Base-by-base conservation (phyloP, 208 protist species). In the Balamuthia mandrillaris region DNA sequence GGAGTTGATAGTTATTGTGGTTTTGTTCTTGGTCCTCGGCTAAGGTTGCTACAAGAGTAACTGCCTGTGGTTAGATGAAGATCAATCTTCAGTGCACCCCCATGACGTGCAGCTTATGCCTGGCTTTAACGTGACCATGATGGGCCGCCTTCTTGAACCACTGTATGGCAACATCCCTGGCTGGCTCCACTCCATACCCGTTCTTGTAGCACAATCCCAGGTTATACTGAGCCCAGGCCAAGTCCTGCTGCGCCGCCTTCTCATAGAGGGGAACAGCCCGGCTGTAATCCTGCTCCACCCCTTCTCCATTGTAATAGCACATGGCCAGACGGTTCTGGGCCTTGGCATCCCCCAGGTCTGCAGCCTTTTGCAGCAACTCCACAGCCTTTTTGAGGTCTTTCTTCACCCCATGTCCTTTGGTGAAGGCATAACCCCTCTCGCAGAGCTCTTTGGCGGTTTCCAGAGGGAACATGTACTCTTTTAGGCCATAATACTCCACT, bases 401-500 rank as follows among this genome's bases (percentile, higher is more conserved):
- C 21, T 18, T 24, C 49, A 83, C 75, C 24, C 52, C 52, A 5
- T 37, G 49, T 18, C 75, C n/a, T n/a, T 83, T 83, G 42, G 61
- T 68, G 33, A 83, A 83, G 37, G 75, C 75, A 54, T 83, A 83
- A 14, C 75, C 75, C 41, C 66, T 49, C 18, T 83, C 75, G 42
- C 75, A 83, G 31, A 83, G 41, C 35, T 68, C 27, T 21, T 83
- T 44, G 47, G 75, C 75, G 14, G 61, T 54, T 12, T 66, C 52
- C 41, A 68, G 61, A 12, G 61, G 52, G 47, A 49, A 49, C 75
- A 83, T 83, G 3, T 68, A 18, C 35, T 83, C 75, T 54, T 83
- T 83, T 31, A 83, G 75, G 33, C 75, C 75, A 31, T 83, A 83
- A 54, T 83, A 83, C 24, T 83, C 75, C 49, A 83, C 75, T 27